Evolutionary conservation across 257 asterid species (phyloP).

Genomic region (Solanum gracilifrons): DNA sequence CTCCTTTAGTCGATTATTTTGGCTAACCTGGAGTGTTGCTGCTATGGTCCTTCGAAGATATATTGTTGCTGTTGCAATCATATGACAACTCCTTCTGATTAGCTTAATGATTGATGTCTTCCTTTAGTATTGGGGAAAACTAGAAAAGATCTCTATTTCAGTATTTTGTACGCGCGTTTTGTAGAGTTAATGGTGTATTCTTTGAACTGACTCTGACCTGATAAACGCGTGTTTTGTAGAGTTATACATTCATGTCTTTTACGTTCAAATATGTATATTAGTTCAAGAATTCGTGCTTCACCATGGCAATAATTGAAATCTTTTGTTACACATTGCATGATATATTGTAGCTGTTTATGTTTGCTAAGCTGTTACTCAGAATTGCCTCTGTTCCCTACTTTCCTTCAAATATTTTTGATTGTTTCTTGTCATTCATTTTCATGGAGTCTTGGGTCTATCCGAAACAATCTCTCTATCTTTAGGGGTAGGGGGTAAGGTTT

Average conservation of each 20-base stretch:
- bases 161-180: background rate
- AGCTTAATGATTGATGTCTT: background rate
- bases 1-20: background rate
- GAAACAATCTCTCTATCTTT: background rate
- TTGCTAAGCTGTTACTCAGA: background rate
- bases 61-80: background rate
- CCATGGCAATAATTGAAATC: background rate
- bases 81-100: background rate
- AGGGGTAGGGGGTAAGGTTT: background rate
- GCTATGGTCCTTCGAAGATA: background rate
- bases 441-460: background rate
- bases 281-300: background rate
- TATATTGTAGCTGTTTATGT: background rate
- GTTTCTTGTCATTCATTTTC: background rate
- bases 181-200: background rate
- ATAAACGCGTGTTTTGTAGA: background rate
- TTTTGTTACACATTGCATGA: background rate
- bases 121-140: background rate
- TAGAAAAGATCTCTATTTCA: background rate
- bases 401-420: background rate
- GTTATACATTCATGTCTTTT: background rate
- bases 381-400: background rate
- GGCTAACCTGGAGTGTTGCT: background rate
- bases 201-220: background rate
- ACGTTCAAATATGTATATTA: background rate